Evolutionary conservation across 805 yeast genomes (phyloP).

Genomic region (Yarrowia sp.): DNA sequence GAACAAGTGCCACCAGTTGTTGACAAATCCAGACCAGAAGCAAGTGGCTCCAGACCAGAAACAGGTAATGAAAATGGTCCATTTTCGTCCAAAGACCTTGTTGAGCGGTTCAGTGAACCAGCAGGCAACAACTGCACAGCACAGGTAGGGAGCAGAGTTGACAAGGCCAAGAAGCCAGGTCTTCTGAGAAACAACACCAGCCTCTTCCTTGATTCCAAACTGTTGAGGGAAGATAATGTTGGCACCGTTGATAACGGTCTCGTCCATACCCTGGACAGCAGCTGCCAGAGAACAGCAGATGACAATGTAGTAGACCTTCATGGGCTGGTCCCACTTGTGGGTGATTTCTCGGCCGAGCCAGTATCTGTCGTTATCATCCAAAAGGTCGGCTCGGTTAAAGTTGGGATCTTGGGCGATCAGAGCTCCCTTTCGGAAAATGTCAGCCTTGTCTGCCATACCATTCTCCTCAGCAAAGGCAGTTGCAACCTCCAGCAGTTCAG

Average conservation of each 20-base stretch:
- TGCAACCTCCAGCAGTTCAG: constrained; percentile 10
- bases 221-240: constrained; percentile 44
- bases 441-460: background rate
- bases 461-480: background rate
- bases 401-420: constrained; percentile 50
- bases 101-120: constrained; percentile 56
- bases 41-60: constrained; percentile 57
- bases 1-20: constrained; percentile 59
- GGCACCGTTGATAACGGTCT: constrained; percentile 69
- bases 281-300: constrained; percentile 64
- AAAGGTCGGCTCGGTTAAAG: constrained; percentile 42
- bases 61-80: constrained; percentile 59
- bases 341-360: constrained; percentile 46
- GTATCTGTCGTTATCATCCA: constrained; percentile 40
- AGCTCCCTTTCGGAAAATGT: constrained; percentile 47
- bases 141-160: constrained; percentile 64
- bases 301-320: constrained; percentile 47
- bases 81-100: constrained; percentile 54
- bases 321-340: constrained; percentile 49
- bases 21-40: constrained; percentile 62
- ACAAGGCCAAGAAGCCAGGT: constrained; percentile 56
- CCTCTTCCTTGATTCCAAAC: constrained; percentile 29
- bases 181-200: constrained; percentile 32
- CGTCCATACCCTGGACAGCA: constrained; percentile 75
- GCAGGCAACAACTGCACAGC: constrained; percentile 56